A percentile compares a stretch with the other conserved stretches of the same genome.
phyloP scores from a whole-genome alignment of 2,329 filamentous ascomycete species.

The Neocatenulostroma microsporum region DNA sequence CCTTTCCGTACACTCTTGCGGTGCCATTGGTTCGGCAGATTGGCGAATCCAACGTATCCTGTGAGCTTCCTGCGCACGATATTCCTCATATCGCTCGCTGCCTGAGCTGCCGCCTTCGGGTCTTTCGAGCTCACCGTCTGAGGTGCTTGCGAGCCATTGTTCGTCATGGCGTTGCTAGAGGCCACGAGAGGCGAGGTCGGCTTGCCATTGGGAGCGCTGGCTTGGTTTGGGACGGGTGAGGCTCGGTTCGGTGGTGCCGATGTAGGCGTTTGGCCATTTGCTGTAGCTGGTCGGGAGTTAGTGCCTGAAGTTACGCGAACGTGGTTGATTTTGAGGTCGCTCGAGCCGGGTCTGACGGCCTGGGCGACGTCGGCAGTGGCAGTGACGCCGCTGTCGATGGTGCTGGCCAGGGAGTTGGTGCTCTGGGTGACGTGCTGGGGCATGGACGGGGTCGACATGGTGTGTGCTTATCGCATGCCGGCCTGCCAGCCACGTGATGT shows the following conservation, averaged over 20 bases:
- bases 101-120: slow-evolving; percentile 49
- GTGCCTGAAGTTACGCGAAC: slow-evolving; percentile 12
- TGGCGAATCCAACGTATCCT: slow-evolving; percentile 97
- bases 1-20: slow-evolving; percentile 99
- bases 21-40: slow-evolving; percentile 99
- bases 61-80: slow-evolving; percentile 98
- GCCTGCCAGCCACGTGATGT: slow-evolving; percentile 13
- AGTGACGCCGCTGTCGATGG: slow-evolving; percentile 9
- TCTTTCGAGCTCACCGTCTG: slow-evolving; percentile 59
- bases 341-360: slow-evolving; percentile 17
- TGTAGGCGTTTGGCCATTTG: slow-evolving; percentile 34
- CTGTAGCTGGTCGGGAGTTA: slow-evolving; percentile 32
- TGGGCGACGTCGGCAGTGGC: slow-evolving; percentile 16
- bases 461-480: neutral
- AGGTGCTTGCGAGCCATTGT: slow-evolving; percentile 39
- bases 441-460: slow-evolving; percentile 16
- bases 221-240: slow-evolving; percentile 37
- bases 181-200: slow-evolving; percentile 49
- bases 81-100: slow-evolving; percentile 62
- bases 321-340: slow-evolving; percentile 16
- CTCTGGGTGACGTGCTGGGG: slow-evolving; percentile 7
- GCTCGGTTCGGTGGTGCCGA: slow-evolving; percentile 37
- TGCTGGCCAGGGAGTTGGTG: slow-evolving; percentile 10
- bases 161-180: slow-evolving; percentile 50
- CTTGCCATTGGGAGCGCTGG: slow-evolving; percentile 42